Evolutionary conservation across 2,329 filamentous ascomycete genomes (phyloP).

Genomic region (Colletotrichum trifolii): DNA sequence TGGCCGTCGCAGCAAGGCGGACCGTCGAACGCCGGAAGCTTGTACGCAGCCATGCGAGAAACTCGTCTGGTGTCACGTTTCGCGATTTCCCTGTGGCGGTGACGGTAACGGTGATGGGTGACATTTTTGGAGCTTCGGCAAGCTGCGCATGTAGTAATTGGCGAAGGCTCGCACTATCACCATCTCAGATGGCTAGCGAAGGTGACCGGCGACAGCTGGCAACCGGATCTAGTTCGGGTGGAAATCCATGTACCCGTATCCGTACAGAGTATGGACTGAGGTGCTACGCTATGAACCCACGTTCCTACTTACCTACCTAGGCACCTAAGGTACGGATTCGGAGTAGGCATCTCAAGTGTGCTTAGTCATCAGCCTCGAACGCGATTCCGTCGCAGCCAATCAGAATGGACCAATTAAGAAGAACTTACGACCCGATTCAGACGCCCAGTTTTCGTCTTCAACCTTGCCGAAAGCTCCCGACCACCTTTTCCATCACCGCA

Average conservation of each 20-base stretch:
- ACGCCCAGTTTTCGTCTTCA: constrained; percentile 38
- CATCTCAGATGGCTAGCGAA: too few species aligned
- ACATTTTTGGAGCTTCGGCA: constrained; percentile 7
- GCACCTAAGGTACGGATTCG: too few species aligned
- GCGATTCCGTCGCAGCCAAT: constrained; percentile 51
- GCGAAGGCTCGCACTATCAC: too few species aligned
- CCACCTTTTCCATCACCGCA: constrained; percentile 45
- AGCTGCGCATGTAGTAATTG: too few species aligned
- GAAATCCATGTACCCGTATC: background rate
- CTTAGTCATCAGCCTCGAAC: constrained; percentile 22
- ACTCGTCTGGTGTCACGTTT: background rate
- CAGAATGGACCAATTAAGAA: constrained; percentile 61
- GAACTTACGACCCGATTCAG: constrained; percentile 55
- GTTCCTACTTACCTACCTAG: too few species aligned
- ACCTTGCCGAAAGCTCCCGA: constrained; percentile 53
- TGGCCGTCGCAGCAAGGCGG: constrained; percentile 1
- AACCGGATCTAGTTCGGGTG: background rate
- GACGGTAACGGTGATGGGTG: constrained; percentile 7
- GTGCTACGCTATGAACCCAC: too few species aligned
- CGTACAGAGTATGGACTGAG: too few species aligned
- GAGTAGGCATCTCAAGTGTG: background rate
- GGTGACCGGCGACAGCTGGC: constrained; percentile 7
- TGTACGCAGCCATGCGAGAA: constrained; percentile 13
- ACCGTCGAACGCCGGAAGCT: background rate
- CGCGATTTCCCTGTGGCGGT: constrained; percentile 8